Evolutionary conservation across 805 yeast species (phyloP), one percentile per base, ranked within the genome.

Genomic region (Ogataea methanolica): DNA sequence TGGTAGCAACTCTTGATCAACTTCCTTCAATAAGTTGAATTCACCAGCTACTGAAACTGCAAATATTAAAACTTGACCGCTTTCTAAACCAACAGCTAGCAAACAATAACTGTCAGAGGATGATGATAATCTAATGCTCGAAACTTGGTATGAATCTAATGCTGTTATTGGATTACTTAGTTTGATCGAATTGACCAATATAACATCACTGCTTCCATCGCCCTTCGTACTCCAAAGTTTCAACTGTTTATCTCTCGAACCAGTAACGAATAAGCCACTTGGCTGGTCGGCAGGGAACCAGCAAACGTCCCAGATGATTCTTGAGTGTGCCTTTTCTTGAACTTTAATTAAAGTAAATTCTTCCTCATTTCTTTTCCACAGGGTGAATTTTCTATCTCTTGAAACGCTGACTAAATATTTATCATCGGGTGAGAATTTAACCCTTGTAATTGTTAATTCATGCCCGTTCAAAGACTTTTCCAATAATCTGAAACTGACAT

Each of bases 221-320:
- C 23, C 44, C n/a, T 42, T 49, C 5, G 50, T 52, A 19, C 41
- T 46, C 97, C 97, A 90, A 6, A 82, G 58, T 61, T 87, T 88
- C 44, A 91, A 65, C 7, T 76, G 73, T 61, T 80, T 87, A 63
- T 94, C 99, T 64, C 99, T 79, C 1, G 96, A 84, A 0, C 82
- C 92, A 0, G 97, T 91, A n/a, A 87, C 60, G 59, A 92, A 91
- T n/a, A 63, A 62, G 12, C 56, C 54, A 3, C 47, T 35, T n/a
- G 55, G 75, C 11, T 26, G 31, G 12, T 26, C 31, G 11, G 9
- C 2, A 5, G 90, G 88, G 0, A 83, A 70, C 96, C 97, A 94
- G 36, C 86, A 78, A 62, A 92, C 83, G 68, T 94, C 98, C 99
- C 99, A 95, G 39, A 94, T 80, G 57, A 94, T 92, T 66, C 97